Base-by-base conservation (phyloP, 371 early-diverging fungal species). In the Lichtheimia corymbifera region DNA sequence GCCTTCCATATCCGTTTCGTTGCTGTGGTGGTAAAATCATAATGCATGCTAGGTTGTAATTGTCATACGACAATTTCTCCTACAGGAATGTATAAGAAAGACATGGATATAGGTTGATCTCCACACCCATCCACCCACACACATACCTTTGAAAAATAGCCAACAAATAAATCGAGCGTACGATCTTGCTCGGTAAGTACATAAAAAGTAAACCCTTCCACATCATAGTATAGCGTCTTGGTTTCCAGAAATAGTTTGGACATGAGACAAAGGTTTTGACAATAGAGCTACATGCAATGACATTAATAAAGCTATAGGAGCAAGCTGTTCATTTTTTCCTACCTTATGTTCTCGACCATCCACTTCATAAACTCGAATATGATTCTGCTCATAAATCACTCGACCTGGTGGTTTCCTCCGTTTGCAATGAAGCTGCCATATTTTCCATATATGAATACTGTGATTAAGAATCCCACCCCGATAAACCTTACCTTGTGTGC, bases 201-300 rank as follows among this genome's bases (percentile, higher is more conserved):
- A 74, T 98, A 99, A 63, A 99, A 99, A 55, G 95, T 81, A 71
- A 99, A 99, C 13, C 97, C 96, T 65, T 98, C 95, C 20, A 98
- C 93, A 64, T 99, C 99, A 72, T 95, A 99, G 64, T 96, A 98
- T 14, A 99, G 78, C 2, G 99, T 99, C 71, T 99, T 99, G 79
- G 97, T 96, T 74, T 99, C 99, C 53, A 99, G 78, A 78, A 99
- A 99, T 59, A 93, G 76, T 69, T 98, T 98, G 12, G 93, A 90
- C 45, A 99, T 74, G 28, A 99, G 80, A 30, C 97, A 96, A 27
- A 99, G 75, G 73, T 97, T 99, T 71, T 96, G 93, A 74, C 98
- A 96, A 72, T 97, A 99, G 17, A 90, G 77, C 83, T 93, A 51
- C 18, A 35, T 11, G 11, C 6, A 14, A 5, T 24, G 40, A 13